phyloP scores from a whole-genome alignment of 169 alveolate species.

The Amoebophrya sp. region DNA sequence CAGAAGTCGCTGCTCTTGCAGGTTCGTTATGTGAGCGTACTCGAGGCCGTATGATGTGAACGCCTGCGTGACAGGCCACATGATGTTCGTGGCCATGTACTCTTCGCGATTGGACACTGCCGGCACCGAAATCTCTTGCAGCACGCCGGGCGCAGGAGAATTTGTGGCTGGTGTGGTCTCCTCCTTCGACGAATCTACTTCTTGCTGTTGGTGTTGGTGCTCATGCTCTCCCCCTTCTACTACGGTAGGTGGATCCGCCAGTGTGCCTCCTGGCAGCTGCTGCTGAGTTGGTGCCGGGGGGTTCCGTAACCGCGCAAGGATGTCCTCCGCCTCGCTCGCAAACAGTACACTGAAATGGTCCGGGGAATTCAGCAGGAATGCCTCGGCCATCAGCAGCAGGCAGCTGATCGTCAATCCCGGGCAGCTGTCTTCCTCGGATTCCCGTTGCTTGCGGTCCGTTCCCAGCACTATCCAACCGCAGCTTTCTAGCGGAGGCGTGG shows the following conservation, averaged over 20 bases:
- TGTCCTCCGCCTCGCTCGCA: neutral
- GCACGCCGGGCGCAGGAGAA: neutral
- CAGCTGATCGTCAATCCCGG: neutral
- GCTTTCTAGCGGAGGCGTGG: neutral
- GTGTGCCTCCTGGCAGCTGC: too few relatives aligned
- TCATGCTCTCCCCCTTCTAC: too few relatives aligned
- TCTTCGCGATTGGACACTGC: neutral
- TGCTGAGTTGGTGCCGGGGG: neutral
- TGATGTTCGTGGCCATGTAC: neutral
- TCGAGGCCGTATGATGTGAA: neutral
- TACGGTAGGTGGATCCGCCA: too few relatives aligned
- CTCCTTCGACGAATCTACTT: neutral
- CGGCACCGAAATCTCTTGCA: neutral
- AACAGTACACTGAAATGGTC: neutral
- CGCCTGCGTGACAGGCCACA: neutral
- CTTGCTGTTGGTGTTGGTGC: neutral
- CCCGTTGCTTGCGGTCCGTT: neutral
- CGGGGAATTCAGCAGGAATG: neutral
- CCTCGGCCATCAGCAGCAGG: conserved; percentile 16
- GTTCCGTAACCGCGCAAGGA: neutral
- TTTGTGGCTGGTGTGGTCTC: too few relatives aligned
- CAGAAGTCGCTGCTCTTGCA: neutral
- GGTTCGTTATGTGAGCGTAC: neutral
- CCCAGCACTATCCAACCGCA: neutral
- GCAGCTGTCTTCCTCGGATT: neutral